These are phyloP conservation scores for Tuber magnatum DNA, from an alignment of 495 filamentous ascomycete genomes.

Conservation along the genomic window DNA sequence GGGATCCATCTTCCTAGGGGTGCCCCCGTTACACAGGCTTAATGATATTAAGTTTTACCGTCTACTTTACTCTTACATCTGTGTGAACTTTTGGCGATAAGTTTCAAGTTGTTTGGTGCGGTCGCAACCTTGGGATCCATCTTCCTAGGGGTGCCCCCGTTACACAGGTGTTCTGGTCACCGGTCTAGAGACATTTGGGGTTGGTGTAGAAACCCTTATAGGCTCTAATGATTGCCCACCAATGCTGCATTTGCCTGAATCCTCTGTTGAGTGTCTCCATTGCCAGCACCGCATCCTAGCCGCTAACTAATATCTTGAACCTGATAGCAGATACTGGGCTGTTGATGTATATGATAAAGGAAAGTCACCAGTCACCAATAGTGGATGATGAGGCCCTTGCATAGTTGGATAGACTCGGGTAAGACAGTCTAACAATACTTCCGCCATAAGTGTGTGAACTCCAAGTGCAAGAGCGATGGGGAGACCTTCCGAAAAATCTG, in stretches of 20 bases:
- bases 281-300: slow-evolving; percentile 17
- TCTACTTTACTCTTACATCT: too few species aligned
- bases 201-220: background rate
- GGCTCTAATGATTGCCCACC: background rate
- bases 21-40: too few species aligned
- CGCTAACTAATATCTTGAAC: background rate
- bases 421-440: slow-evolving; percentile 6
- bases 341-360: slow-evolving; percentile 12
- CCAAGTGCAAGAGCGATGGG: slow-evolving; percentile 6
- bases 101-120: too few species aligned
- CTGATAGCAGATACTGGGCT: slow-evolving; percentile 8
- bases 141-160: too few species aligned
- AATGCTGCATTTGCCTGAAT: slow-evolving; percentile 5
- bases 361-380: background rate
- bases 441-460: slow-evolving; percentile 12
- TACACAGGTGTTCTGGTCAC: background rate
- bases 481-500: slow-evolving; percentile 22
- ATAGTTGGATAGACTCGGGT: background rate
- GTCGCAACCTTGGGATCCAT: too few species aligned
- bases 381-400: background rate
- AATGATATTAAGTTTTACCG: too few species aligned
- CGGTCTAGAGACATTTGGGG: background rate
- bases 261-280: slow-evolving; percentile 12
- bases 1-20: too few species aligned
- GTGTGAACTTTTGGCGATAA: too few species aligned